These are phyloP conservation scores for Alternaria sp. DNA, from an alignment of 2,329 filamentous ascomycete species.

Conservation along the genomic window DNA sequence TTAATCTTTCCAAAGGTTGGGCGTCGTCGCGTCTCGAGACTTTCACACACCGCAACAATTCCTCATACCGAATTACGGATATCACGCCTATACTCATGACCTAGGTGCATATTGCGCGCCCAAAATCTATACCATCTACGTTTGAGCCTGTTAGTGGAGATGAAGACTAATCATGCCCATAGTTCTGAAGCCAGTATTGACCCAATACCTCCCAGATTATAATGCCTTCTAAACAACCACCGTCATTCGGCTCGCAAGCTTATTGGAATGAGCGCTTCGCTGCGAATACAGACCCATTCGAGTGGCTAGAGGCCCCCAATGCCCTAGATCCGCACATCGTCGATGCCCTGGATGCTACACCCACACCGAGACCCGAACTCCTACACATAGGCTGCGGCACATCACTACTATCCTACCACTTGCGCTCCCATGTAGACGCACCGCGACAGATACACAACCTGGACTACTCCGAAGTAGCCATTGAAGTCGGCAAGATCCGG, in stretches of 20 bases:
- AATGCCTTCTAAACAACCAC: conserved; percentile 20
- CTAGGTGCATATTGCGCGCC: background rate
- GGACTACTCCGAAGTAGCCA: conserved; percentile 48
- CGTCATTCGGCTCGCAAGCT: conserved; percentile 42
- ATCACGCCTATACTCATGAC: background rate
- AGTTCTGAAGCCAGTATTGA: background rate
- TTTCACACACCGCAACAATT: background rate
- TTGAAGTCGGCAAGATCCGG: conserved; percentile 38
- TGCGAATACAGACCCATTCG: conserved; percentile 43
- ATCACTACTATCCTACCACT: conserved; percentile 46
- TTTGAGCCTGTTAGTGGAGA: conserved; percentile 2
- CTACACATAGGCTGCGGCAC: conserved; percentile 51
- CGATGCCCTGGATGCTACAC: conserved; percentile 24
- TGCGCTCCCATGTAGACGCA: conserved; percentile 39
- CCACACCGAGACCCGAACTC: conserved; percentile 29
- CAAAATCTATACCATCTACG: background rate
- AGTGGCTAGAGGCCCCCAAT: conserved; percentile 46
- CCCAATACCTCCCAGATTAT: background rate
- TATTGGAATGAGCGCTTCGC: conserved; percentile 51
- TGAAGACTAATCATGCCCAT: conserved; percentile 1
- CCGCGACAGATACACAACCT: conserved; percentile 47
- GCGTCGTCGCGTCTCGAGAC: background rate
- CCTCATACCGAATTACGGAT: background rate
- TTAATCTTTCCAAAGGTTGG: background rate
- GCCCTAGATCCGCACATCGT: conserved; percentile 38